Conservation (phyloP, 1,284 basidiomycete genomes). For the Sphagnurus paluster region DNA sequence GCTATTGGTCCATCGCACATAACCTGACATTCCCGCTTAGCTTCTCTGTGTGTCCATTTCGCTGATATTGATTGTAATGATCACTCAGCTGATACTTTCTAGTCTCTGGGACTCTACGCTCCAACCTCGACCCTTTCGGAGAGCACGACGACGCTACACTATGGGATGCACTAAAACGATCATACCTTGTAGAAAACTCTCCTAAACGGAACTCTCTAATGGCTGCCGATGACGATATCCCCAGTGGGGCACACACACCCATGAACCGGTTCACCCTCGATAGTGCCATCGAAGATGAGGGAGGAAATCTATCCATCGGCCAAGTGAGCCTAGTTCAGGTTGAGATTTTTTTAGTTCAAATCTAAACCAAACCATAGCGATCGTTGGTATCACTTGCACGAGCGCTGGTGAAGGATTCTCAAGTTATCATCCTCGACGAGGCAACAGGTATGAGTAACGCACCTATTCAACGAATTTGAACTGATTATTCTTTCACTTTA, state of each 20-base stretch:
- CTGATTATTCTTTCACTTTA: slow-evolving; percentile 18
- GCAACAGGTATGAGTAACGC: slow-evolving; percentile 48
- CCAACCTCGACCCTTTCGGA: slow-evolving; percentile 82
- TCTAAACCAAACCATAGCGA: too few species aligned
- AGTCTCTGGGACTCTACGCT: slow-evolving; percentile 80
- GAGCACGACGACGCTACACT: slow-evolving; percentile 73
- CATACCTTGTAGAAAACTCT: slow-evolving; percentile 65
- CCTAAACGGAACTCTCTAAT: slow-evolving; percentile 26
- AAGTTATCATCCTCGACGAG: slow-evolving; percentile 79
- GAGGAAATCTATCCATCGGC: slow-evolving; percentile 77
- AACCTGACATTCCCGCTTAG: slow-evolving; percentile 21
- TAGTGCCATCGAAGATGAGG: slow-evolving; percentile 82
- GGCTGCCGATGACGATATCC: slow-evolving; percentile 17
- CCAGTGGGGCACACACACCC: slow-evolving; percentile 40
- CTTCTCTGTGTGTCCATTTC: slow-evolving; percentile 36
- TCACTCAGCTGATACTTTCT: slow-evolving; percentile 7
- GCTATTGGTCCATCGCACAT: background rate
- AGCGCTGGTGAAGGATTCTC: slow-evolving; percentile 77
- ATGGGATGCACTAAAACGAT: slow-evolving; percentile 82
- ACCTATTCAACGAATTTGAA: background rate
- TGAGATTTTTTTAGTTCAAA: too few species aligned
- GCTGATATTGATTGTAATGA: slow-evolving; percentile 15
- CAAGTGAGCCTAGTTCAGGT: too few species aligned
- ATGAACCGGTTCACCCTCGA: slow-evolving; percentile 75
- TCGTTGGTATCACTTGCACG: slow-evolving; percentile 81